Evolutionary conservation across 441 rosid genomes (phyloP), one percentile per base, ranked within the genome.

Genomic region (Populus hybrid): DNA sequence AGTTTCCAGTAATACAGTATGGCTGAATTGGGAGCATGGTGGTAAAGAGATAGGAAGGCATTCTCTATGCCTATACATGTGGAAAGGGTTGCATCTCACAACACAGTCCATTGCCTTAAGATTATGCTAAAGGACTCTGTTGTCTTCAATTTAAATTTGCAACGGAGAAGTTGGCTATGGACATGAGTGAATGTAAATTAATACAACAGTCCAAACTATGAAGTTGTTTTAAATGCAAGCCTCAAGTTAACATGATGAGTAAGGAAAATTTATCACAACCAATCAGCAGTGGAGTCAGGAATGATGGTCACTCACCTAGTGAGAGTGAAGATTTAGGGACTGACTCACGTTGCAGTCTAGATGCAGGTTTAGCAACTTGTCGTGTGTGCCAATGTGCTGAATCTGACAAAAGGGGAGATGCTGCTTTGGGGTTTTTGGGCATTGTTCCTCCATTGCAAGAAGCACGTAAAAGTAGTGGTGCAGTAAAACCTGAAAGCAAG

Each of bases 371-470:
- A 81, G 85, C 93, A 70, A 83, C 91, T 76, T 95, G 99, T 76
- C 99, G 99, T 64, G 99, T 95, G 16, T 95, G 99, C 88, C 99
- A 95, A 18, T 95, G 97, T 80, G 85, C 84, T 64, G 98, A 93
- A 87, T 91, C 99, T 38, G 99, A 95, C 77, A 91, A 84, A 84
- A 84, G 88, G 75, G 99, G 99, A 74, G 99, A 95, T 83, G 87
- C 85, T 65, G 98, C 91, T 4, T 86, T 95, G 80, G 94, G 88
- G 9, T 91, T 90, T 84, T 77, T 95, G 78, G 96, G 94, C 24
- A 93, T 95, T 67, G 69, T 78, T 66, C 89, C 88, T 74, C 92
- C 93, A 10, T 71, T 83, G 70, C 82, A 75, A 28, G 94, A 90
- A 69, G 75, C 76, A 36, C 30, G 71, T 14, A 82, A 74, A 84